Evolutionary conservation across 2,329 filamentous ascomycete species (phyloP).

Genomic region (Purpureocillium takamizusanense): DNA sequence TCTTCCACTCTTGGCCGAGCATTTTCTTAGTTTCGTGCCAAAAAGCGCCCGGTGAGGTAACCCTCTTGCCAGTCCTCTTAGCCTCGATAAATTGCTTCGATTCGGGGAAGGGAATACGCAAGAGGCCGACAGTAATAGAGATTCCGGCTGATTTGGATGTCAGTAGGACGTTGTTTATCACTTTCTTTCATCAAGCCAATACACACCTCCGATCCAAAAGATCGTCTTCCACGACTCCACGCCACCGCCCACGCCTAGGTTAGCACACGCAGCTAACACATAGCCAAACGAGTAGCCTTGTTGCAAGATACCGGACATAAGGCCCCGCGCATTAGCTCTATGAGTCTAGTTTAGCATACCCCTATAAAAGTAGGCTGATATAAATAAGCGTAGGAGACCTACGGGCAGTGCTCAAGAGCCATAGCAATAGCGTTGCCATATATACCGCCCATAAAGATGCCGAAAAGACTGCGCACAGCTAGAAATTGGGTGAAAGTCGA

Average conservation of each 20-base stretch:
- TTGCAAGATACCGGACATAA: conserved; percentile 76
- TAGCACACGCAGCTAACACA: conserved; percentile 66
- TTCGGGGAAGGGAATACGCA: conserved; percentile 63
- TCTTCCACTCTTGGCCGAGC: conserved; percentile 62
- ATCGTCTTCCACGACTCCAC: conserved; percentile 64
- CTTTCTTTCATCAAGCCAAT: too few species aligned
- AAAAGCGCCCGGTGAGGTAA: conserved; percentile 42
- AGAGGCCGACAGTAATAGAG: conserved; percentile 58
- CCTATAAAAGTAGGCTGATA: neutral
- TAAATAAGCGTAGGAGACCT: conserved; percentile 18
- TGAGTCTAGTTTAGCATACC: conserved; percentile 11
- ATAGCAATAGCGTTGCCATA: conserved; percentile 74
- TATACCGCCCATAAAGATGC: conserved; percentile 73
- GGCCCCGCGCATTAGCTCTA: conserved; percentile 57
- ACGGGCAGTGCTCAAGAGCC: conserved; percentile 65
- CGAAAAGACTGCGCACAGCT: conserved; percentile 63
- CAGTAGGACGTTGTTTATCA: neutral
- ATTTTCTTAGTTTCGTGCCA: conserved; percentile 61
- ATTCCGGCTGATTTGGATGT: conserved; percentile 39
- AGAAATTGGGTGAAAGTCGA: conserved; percentile 64
- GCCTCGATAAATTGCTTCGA: conserved; percentile 67
- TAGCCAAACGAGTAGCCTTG: conserved; percentile 78
- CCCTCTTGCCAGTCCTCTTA: conserved; percentile 48
- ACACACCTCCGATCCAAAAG: conserved; percentile 55
- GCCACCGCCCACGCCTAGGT: conserved; percentile 59